phyloP scores from a whole-genome alignment of 1,284 basidiomycete genomes.

The Apiotrichum montevideense region DNA sequence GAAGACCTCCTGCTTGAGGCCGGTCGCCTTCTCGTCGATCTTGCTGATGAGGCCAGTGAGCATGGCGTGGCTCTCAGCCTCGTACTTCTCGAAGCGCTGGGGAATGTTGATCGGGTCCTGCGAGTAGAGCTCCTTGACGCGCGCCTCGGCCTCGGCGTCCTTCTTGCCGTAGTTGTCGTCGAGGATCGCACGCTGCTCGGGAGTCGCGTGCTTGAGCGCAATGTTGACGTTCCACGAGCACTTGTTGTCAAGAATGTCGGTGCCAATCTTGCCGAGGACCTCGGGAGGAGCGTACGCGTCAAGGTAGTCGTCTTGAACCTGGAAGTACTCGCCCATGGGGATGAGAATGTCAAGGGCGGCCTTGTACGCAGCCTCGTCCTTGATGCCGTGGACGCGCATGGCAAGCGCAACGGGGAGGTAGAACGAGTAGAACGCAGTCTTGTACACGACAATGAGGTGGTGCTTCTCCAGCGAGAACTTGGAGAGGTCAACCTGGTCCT shows the following conservation, averaged over 20 bases:
- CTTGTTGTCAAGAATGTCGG: slow-evolving; percentile 98
- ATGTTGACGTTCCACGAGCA: slow-evolving; percentile 96
- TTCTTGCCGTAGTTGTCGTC: slow-evolving; percentile 85
- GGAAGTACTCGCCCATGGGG: slow-evolving; percentile 96
- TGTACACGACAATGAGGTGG: slow-evolving; percentile 90
- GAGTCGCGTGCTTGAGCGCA: slow-evolving; percentile 64
- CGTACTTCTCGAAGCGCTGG: slow-evolving; percentile 67
- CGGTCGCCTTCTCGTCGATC: slow-evolving; percentile 60
- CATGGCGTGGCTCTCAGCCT: slow-evolving; percentile 64
- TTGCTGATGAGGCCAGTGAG: slow-evolving; percentile 62
- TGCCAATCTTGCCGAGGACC: slow-evolving; percentile 93
- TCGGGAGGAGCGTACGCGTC: slow-evolving; percentile 88
- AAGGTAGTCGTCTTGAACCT: slow-evolving; percentile 95
- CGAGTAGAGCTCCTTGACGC: slow-evolving; percentile 67
- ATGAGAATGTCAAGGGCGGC: slow-evolving; percentile 77
- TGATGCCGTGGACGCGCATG: slow-evolving; percentile 69
- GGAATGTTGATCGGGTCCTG: slow-evolving; percentile 64
- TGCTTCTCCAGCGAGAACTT: slow-evolving; percentile 85
- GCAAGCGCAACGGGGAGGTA: slow-evolving; percentile 96
- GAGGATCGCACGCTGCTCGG: slow-evolving; percentile 56
- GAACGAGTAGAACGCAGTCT: slow-evolving; percentile 98
- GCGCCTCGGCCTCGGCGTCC: slow-evolving; percentile 57
- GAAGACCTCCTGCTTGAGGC: slow-evolving; percentile 75
- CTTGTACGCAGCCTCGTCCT: slow-evolving; percentile 65
- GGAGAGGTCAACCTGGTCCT: slow-evolving; percentile 76